Conservation (phyloP, 2,329 filamentous ascomycete genomes). For the Helminthosporium solani region DNA sequence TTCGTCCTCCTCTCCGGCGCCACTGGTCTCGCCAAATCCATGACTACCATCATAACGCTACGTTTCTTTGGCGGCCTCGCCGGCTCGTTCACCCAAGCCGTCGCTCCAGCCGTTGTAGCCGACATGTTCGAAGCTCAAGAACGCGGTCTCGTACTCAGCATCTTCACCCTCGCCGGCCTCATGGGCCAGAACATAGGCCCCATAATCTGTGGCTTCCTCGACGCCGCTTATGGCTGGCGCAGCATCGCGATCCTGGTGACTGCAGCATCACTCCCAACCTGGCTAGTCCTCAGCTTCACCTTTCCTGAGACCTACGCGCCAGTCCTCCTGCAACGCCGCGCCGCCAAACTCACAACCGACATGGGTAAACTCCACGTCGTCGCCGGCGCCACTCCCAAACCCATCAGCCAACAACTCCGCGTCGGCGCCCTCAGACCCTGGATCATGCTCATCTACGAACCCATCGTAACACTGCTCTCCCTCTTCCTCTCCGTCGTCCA, state of each 20-base stretch:
- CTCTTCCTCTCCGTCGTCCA: slow-evolving; percentile 18
- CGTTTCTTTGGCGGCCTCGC: slow-evolving; percentile 35
- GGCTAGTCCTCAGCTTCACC: slow-evolving; percentile 68
- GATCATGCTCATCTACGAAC: slow-evolving; percentile 57
- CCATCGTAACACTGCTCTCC: slow-evolving; percentile 44
- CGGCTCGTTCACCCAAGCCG: slow-evolving; percentile 29
- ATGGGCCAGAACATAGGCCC: slow-evolving; percentile 62
- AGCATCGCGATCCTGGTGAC: slow-evolving; percentile 72
- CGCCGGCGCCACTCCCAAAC: slow-evolving; percentile 34
- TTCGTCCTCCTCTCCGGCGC: slow-evolving; percentile 28
- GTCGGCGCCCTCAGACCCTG: slow-evolving; percentile 57
- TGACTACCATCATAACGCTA: slow-evolving; percentile 27
- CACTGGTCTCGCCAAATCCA: slow-evolving; percentile 27
- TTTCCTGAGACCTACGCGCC: slow-evolving; percentile 84
- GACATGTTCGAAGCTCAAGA: slow-evolving; percentile 61
- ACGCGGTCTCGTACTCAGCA: slow-evolving; percentile 59
- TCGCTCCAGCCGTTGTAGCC: slow-evolving; percentile 37
- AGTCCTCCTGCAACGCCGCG: slow-evolving; percentile 68
- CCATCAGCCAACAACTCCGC: slow-evolving; percentile 56
- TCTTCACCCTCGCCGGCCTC: slow-evolving; percentile 62
- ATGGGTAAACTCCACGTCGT: slow-evolving; percentile 62
- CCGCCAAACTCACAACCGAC: slow-evolving; percentile 65
- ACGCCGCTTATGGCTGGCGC: slow-evolving; percentile 68
- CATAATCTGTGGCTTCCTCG: slow-evolving; percentile 63
- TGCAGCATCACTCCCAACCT: slow-evolving; percentile 68